These are phyloP conservation scores for Soucietia sequanensis DNA, from an alignment of 805 yeast genomes.

Conservation along the genomic window DNA sequence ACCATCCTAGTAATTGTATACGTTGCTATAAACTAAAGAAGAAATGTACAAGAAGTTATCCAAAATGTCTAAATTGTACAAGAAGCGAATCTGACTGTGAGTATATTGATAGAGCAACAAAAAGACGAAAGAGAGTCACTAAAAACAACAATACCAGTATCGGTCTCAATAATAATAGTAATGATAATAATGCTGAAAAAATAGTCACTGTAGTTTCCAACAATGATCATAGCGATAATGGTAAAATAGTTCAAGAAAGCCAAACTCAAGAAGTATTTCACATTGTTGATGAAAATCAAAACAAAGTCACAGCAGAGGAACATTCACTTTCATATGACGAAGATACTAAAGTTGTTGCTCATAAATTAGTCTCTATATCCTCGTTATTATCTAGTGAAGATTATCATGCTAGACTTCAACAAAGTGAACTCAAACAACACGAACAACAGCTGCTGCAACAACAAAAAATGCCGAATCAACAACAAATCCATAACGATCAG, in stretches of 20 bases:
- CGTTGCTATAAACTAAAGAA: slow-evolving; percentile 43
- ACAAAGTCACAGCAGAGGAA: too few relatives aligned
- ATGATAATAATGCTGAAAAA: background rate
- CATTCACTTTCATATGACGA: too few relatives aligned
- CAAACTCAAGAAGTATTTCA: too few relatives aligned
- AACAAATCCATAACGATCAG: background rate
- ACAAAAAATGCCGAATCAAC: too few relatives aligned
- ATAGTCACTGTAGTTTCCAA: too few relatives aligned
- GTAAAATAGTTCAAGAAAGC: too few relatives aligned
- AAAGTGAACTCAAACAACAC: too few relatives aligned
- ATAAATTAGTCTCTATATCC: slow-evolving; percentile 21
- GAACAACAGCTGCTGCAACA: too few relatives aligned
- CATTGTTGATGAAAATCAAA: too few relatives aligned
- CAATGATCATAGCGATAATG: too few relatives aligned
- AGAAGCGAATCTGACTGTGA: slow-evolving; percentile 36
- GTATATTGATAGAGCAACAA: slow-evolving; percentile 31
- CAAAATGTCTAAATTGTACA: slow-evolving; percentile 37
- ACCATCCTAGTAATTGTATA: slow-evolving; percentile 37
- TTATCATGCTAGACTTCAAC: background rate
- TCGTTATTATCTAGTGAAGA: slow-evolving; percentile 18
- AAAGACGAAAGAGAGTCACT: slow-evolving; percentile 15
- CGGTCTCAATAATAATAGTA: slow-evolving; percentile 3
- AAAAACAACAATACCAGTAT: slow-evolving; percentile 2
- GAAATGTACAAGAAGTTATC: slow-evolving; percentile 39
- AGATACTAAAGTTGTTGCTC: slow-evolving; percentile 10